A percentile compares a stretch with the other conserved stretches of the same genome.
Evolutionary conservation across 2,329 filamentous ascomycete species (phyloP).

Genomic region (Aspergillus quadricinctus): DNA sequence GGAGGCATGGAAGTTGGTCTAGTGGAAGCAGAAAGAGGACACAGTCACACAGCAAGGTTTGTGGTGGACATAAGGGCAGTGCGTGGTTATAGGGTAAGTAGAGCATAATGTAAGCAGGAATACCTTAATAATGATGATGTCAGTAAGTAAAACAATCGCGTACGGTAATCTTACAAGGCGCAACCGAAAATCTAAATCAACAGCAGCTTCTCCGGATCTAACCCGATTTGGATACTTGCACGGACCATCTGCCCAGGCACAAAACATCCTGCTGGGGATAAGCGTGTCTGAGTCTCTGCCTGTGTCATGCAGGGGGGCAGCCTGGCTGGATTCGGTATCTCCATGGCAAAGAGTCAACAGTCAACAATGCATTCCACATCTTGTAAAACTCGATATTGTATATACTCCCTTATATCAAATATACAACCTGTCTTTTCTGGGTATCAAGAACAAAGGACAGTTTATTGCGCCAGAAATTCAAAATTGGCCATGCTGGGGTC

Average conservation of each 20-base stretch:
- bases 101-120: not conserved
- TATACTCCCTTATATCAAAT: not conserved
- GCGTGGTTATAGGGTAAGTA: not conserved
- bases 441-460: not conserved
- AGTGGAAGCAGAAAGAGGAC: not conserved
- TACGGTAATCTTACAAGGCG: not conserved
- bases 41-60: not conserved
- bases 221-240: not conserved
- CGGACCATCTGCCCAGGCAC: not conserved
- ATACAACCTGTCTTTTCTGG: not conserved
- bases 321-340: not conserved
- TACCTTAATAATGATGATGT: not conserved
- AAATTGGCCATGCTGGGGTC: slow-evolving; percentile 41
- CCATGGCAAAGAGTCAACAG: not conserved
- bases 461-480: slow-evolving; percentile 34
- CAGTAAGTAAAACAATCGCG: not conserved
- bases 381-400: not conserved
- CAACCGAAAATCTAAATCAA: not conserved
- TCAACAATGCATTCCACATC: not conserved
- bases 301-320: not conserved
- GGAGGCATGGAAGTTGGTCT: not conserved
- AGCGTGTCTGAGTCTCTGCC: not conserved
- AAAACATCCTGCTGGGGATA: not conserved
- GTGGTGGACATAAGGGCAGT: not conserved
- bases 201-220: not conserved